Base-by-base conservation (phyloP, 31 red algal species). In the Asparagopsis taxiformis region DNA sequence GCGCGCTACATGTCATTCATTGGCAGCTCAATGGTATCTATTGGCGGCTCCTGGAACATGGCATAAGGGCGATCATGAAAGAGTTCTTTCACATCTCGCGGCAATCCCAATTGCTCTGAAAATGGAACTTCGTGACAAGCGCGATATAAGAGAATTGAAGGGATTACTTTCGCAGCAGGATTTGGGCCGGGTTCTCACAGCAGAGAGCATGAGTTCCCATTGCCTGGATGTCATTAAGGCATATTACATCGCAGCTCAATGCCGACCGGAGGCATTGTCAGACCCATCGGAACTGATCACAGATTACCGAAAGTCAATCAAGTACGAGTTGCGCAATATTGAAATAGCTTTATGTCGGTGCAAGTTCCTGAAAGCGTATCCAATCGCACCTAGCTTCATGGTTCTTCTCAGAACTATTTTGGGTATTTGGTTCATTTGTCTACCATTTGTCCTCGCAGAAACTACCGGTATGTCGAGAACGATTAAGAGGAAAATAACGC, bases 381-480 rank as follows among this genome's bases (percentile, higher is more conserved):
- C 35, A 6, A 72, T 83, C 54, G 66, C 79, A 5, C 57, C 57
- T 4, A 67, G 54, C 11, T 85, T 75, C 31, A 25, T 49, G 51
- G 61, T 50, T 57, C 60, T 75, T 6, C 39, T 85, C 29, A 74
- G 62, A 32, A 66, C 71, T n/a, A 29, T 85, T 7, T 57, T 85
- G 6, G 70, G 48, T 30, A 59, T 85, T 19, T 85, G 69, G 61
- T 85, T 85, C 55, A 33, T 75, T 59, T 31, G 74, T 9, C 38
- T 85, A 11, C 68, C 68, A 26, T 85, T 75, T 30, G 61, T 64
- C n/a, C 58, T 85, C 36, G 44, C 71, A 17, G 81, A 85, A 30
- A 35, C 59, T 55, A 73, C 59, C 16, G 70, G 79, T 77, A 77
- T 11, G 74, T 39, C 19, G 1, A 37, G 54, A 38, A 10, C 63